Base-by-base conservation (phyloP, 164 flowering plant genomes). In the Vitis rupestris region DNA sequence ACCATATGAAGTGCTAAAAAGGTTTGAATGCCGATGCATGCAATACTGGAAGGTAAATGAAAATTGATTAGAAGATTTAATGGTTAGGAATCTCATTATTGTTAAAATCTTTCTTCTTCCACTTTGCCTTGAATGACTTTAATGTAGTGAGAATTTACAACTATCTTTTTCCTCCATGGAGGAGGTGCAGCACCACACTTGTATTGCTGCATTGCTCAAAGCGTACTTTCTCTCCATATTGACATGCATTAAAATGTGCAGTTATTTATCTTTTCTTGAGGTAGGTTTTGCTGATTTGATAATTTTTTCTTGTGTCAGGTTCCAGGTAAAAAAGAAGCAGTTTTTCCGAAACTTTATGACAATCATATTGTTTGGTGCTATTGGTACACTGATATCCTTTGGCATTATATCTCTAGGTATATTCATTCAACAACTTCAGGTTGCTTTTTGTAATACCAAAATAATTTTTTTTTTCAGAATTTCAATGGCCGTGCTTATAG, bases 251-350 rank as follows among this genome's bases (percentile, higher is more conserved):
- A 44, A 37, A 48, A 14, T 19, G 53, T 27, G 19, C 50, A 8
- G 6, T 31, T 10, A 2, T 31, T 10, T 1, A n/a, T 55, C 0
- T 57, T 65, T 16, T 19, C 13, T 57, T 48, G 29, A 30, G 19
- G 1, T 15, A 14, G 2, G 27, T 27, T 10, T 52, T 51, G 51
- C 49, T 57, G 54, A 52, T 51, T 37, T 31, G 8, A 61, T 61
- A 69, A 69, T 61, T 8, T 2, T 52, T 66, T 61, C 59, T 23
- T 44, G 12, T 65, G 0, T 9, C 77, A 81, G 84, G 67, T 81
- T 81, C 52, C 82, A 76, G 76, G 84, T 81, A 48, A 81, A 81
- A 68, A 78, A 78, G 72, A 80, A 80, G 72, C 80, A 74, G 50
- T 80, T 80, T 51, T 81, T 78, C 69, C 71, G 66, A 15, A 81